phyloP scores from a whole-genome alignment of 345 rosid species.

The Cardiospermum halicacabum region DNA sequence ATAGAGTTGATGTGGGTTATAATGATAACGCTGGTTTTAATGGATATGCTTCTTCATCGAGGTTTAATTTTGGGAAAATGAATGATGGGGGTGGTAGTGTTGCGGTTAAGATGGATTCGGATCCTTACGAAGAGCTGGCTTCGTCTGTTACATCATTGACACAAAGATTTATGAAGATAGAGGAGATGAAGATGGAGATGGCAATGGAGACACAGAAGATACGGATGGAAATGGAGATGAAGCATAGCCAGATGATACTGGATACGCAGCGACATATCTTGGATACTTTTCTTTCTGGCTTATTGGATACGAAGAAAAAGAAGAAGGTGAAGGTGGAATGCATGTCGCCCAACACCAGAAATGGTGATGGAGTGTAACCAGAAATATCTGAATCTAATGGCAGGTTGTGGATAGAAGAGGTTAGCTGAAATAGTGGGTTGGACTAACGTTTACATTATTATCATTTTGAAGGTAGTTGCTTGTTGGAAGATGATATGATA shows the following conservation, averaged over 20 bases:
- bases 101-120: conserved; percentile 31
- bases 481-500: conserved; percentile 1
- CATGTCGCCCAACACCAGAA: conserved; percentile 14
- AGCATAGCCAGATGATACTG: conserved; percentile 64
- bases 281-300: conserved; percentile 35
- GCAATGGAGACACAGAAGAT: conserved; percentile 61
- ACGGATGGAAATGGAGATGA: conserved; percentile 65
- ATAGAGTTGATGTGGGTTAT: conserved; percentile 13
- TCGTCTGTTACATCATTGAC: conserved; percentile 48
- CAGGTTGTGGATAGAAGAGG: conserved; percentile 14
- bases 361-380: conserved; percentile 19
- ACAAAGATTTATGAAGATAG: conserved; percentile 52
- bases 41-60: conserved; percentile 32
- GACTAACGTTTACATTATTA: neutral
- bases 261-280: conserved; percentile 57
- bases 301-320: conserved; percentile 38
- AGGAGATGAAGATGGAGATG: conserved; percentile 75
- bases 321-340: conserved; percentile 19
- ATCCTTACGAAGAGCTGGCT: conserved; percentile 49
- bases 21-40: conserved; percentile 16
- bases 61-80: conserved; percentile 28
- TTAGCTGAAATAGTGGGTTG: neutral
- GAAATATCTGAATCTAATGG: conserved; percentile 11
- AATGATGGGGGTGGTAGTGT: conserved; percentile 21
- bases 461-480: conserved; percentile 7